Evolutionary conservation across 805 yeast species (phyloP), one percentile per base, ranked within the genome.

Genomic region (Sugiyamaella floridensis): DNA sequence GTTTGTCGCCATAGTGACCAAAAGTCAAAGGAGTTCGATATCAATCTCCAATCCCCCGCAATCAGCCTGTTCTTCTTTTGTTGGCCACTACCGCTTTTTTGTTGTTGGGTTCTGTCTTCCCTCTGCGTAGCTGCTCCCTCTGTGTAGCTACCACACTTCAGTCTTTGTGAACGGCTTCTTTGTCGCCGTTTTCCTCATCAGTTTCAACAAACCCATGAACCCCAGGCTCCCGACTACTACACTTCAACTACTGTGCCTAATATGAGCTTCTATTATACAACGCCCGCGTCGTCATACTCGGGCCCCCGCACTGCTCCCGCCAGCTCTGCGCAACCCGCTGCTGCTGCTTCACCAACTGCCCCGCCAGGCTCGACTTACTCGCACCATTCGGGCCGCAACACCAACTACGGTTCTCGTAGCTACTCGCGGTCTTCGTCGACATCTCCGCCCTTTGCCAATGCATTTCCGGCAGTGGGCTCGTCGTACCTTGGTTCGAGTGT

Each of bases 361-460:
- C 3, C 26, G 6, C 26, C 26, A 4, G 26, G 26, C 26, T 22
- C 26, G 26, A 22, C 37, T 3, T 32, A 32, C 37, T 32, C 37
- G 37, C 37, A 32, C n/a, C 37, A 32, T 14, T 2, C 37, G 4
- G 37, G 37, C 9, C 12, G 37, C 12, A 14, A 5, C 44, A 20
- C 50, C 12, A 37, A 52, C 18, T 49, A 48, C 42, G 32, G 29
- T 4, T 3, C n/a, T 4, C 16, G 20, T 16, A 15, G 18, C 8
- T 42, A 43, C 22, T 57, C 61, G 28, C 48, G 67, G 26, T 66
- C 69, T 12, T 55, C 62, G 40, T 60, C 66, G 34, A 58, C 60
- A n/a, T 63, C 68, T 40, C 69, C 69, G 44, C 57, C 57, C 46
- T 55, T 63, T 40, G 32, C 61, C 11, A 55, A 55, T 42, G 58